phyloP scores from a whole-genome alignment of 441 rosid species.

The Omphalea diandra region DNA sequence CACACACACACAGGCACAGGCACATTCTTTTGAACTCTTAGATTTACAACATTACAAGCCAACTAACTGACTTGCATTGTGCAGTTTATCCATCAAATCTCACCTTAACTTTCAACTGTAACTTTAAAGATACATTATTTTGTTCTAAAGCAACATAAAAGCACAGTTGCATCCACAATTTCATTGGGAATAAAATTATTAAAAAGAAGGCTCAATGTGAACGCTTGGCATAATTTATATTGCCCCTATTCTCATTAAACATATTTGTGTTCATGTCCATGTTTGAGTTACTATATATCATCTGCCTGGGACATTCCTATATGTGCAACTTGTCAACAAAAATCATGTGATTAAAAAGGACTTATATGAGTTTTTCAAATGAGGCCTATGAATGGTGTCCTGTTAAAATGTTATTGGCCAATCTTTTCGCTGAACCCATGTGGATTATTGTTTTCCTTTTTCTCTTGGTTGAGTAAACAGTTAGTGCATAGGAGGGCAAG shows the following conservation, averaged over 20 bases:
- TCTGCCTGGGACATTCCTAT: background rate
- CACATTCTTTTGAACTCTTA: too few species aligned
- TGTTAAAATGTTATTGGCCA: background rate
- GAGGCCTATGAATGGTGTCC: background rate
- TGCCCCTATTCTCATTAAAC: background rate
- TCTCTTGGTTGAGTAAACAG: background rate
- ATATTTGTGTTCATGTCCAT: background rate
- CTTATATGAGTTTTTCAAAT: background rate
- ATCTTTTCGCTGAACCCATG: constrained; percentile 4
- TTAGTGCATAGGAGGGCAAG: background rate
- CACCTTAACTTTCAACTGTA: background rate
- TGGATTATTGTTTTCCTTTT: background rate
- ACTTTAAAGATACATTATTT: background rate
- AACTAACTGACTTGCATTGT: too few species aligned
- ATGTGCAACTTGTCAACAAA: background rate
- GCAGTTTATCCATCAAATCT: background rate
- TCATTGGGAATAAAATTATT: background rate
- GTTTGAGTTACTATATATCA: background rate
- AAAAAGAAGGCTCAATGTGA: background rate
- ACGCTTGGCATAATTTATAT: background rate
- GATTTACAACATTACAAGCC: too few species aligned
- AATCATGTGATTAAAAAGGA: background rate
- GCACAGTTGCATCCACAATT: background rate
- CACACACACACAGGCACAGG: too few species aligned
- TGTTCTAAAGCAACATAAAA: background rate